Base-by-base conservation (phyloP, 2,329 filamentous ascomycete genomes). In the Thielaviopsis ethacetica region DNA sequence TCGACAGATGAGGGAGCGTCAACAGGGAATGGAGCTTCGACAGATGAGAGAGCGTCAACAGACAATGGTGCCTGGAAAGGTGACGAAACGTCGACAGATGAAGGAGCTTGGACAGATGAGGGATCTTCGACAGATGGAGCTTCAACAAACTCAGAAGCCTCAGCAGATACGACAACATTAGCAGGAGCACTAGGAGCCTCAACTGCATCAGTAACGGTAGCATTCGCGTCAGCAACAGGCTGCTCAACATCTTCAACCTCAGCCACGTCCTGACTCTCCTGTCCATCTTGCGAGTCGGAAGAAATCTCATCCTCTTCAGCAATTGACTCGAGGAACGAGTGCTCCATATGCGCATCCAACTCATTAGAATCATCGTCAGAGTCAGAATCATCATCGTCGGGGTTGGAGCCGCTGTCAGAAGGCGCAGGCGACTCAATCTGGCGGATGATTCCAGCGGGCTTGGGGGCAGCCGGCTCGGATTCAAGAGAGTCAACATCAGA, bases 221-320 rank as follows among this genome's bases (percentile, higher is more conserved):
- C 6, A 26, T 26, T 26, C 24, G 24, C 24, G 24, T 26, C 24
- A 26, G 6, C 24, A 26, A 26, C n/a, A 21, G 49, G 10, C 49
- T 51, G 9, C 17, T 51, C 49, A 26, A 26, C 24, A 26, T 26
- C 24, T 17, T 51, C 49, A 51, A 13, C 19, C 6, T 51, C 49
- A 51, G 22, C 19, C 49, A 21, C 6, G 2, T 10, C 15, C 44
- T 21, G 19, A 38, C 9, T n/a, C 26, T 56, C 56, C 19, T 49
- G 44, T 4, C 3, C 24, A 41, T 55, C 58, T 62, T 63, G 55
- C 55, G 58, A 17, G 59, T 60, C 52, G 62, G 24, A 26, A 26
- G 24, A 26, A 26, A 26, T 62, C 58, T 58, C 60, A 34, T 62
- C 58, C 19, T 62, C 60, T 30, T 59, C 62, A 15, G 19, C 56